A percentile compares a stretch with the other conserved stretches of the same genome.
Evolutionary conservation across 2,329 filamentous ascomycete species (phyloP).

Genomic region (Xylariaceae sp.): DNA sequence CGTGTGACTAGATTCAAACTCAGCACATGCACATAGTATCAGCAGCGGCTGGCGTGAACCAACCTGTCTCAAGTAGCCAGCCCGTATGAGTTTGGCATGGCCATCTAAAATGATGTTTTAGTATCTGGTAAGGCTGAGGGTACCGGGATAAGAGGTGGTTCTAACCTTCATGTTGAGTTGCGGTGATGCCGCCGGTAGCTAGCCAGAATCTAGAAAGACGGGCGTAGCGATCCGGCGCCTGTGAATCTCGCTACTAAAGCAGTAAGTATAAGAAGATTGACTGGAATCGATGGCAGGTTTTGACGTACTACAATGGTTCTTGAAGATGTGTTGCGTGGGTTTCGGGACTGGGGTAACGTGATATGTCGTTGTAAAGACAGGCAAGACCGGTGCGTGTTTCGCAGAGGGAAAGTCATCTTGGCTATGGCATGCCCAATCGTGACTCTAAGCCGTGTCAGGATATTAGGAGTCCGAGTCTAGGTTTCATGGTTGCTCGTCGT

Average conservation of each 20-base stretch:
- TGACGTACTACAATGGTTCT: constrained; percentile 15
- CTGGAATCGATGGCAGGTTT: not conserved
- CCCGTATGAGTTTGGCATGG: constrained; percentile 63
- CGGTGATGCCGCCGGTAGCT: constrained; percentile 66
- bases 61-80: constrained; percentile 71
- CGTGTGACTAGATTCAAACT: constrained; percentile 54
- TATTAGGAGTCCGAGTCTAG: not conserved
- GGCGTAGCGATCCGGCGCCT: constrained; percentile 20
- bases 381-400: constrained; percentile 15
- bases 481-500: not conserved
- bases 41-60: constrained; percentile 18
- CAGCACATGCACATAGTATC: constrained; percentile 3
- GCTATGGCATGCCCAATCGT: constrained; percentile 7
- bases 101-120: constrained; percentile 46
- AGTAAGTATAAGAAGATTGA: constrained; percentile 4
- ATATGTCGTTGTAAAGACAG: constrained; percentile 11
- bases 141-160: constrained; percentile 8
- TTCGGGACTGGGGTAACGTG: constrained; percentile 7
- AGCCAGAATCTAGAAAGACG: constrained; percentile 74
- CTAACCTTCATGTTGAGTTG: constrained; percentile 51
- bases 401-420: constrained; percentile 22
- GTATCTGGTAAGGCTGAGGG: not conserved
- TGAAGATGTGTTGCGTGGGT: constrained; percentile 9
- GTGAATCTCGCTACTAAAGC: constrained; percentile 11
- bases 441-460: not conserved